Base-by-base conservation (phyloP, 257 asterid genomes). In the Lycium ferocissimum region DNA sequence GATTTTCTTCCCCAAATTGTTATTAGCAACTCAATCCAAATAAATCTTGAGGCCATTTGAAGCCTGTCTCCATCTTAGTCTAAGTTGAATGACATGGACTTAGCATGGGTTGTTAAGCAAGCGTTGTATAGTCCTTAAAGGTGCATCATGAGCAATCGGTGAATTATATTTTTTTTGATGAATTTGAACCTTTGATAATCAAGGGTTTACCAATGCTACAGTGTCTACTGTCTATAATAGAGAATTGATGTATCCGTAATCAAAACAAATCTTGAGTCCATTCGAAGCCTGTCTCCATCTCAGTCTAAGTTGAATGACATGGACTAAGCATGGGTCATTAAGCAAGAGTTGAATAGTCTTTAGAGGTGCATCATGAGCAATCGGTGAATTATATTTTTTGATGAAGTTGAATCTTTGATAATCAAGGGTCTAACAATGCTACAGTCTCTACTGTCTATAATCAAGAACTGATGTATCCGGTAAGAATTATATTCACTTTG, bases 1-100 rank as follows among this genome's bases (percentile, higher is more conserved):
- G 72, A 33, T 10, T 65, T 65, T 65, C 72, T 11, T 65, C 72
- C 43, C 26, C 43, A 26, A 65, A 65, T 65, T 65, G 72, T 65
- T 20, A 26, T 3, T 20, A 62, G 37, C 37, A 5, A 62, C 37
- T n/a, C 2, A 14, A 20, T 62, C 35, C 20, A 62, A 62, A 62
- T 37, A 62, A 20, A 62, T 62, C 13, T 62, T 20, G 69, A 20
- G 69, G 14, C 37, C 12, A 62, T 62, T 62, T 62, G 37, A 62
- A 62, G 69, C 69, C 69, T 62, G 69, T 62, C 35, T 62, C 37
- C 35, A n/a, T 20, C 69, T n/a, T 20, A 61, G 8, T 20, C 67
- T 61, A 61, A 61, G 67, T 61, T 61, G 67, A 26, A 61, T 58
- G 65, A 58, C 11, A n/a, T 22, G 3, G 22, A 18, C 63, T 58